Evolutionary conservation across 768 basidiomycete species (phyloP).

Genomic region (Auricularia sp.): DNA sequence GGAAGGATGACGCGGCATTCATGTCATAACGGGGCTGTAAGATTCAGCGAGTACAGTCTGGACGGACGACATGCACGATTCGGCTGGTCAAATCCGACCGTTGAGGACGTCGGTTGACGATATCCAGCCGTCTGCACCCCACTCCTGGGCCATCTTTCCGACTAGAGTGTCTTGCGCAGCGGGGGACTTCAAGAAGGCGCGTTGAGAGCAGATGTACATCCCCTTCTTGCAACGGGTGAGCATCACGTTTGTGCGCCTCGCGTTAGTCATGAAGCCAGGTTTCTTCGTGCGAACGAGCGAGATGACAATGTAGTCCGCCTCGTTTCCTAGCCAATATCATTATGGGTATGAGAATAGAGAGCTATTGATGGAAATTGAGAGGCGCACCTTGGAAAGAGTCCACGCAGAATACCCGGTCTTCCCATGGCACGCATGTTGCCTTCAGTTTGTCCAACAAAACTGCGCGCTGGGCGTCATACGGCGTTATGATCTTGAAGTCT

Average conservation of each 20-base stretch:
- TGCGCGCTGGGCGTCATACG: conserved; percentile 65
- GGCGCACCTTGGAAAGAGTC: conserved; percentile 76
- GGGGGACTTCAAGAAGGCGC: conserved; percentile 43
- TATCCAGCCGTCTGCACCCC: conserved; percentile 11
- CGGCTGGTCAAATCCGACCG: not conserved
- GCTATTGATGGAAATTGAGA: too few relatives aligned
- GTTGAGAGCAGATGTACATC: conserved; percentile 65
- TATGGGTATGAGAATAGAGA: too few relatives aligned
- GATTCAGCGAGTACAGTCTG: too few relatives aligned
- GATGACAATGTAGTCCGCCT: conserved; percentile 66
- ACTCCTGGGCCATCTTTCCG: conserved; percentile 23
- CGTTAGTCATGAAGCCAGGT: conserved; percentile 57
- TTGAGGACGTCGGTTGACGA: not conserved
- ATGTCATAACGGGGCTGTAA: too few relatives aligned
- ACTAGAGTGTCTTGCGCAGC: conserved; percentile 39
- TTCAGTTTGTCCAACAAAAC: conserved; percentile 49
- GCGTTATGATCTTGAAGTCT: conserved; percentile 61
- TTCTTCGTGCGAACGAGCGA: conserved; percentile 55
- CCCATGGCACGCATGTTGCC: conserved; percentile 30
- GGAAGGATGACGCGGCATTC: too few relatives aligned
- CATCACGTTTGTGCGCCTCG: conserved; percentile 78
- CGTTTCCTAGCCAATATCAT: too few relatives aligned
- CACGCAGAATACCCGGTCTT: conserved; percentile 63
- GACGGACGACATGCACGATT: too few relatives aligned
- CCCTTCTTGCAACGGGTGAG: conserved; percentile 67